phyloP scores from a whole-genome alignment of 1,284 basidiomycete species.

The Cryptococcus sp. region DNA sequence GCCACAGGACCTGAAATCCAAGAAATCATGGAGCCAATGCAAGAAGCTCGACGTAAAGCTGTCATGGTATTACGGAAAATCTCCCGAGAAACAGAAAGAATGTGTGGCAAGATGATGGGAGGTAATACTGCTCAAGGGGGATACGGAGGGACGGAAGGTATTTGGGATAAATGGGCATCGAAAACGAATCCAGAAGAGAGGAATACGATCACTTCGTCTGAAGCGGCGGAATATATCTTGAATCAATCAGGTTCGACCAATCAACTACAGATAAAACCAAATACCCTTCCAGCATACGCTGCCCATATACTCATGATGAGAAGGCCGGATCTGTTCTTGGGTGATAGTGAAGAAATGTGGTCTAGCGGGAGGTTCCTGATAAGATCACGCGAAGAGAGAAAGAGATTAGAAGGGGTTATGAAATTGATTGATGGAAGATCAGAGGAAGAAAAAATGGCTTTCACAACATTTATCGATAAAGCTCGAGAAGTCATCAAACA shows the following conservation, averaged over 20 bases:
- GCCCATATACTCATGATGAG: conserved; percentile 71
- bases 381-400: conserved; percentile 61
- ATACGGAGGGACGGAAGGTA: conserved; percentile 28
- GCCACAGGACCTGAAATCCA: conserved; percentile 3
- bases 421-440: conserved; percentile 51
- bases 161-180: conserved; percentile 27
- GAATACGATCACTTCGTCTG: conserved; percentile 20
- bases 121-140: conserved; percentile 12
- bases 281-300: conserved; percentile 53
- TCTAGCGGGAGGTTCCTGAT: conserved; percentile 59
- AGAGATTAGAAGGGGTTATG: conserved; percentile 56
- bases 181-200: conserved; percentile 6
- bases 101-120: conserved; percentile 19
- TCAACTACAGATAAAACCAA: conserved; percentile 10
- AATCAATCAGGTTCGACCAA: conserved; percentile 7
- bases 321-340: conserved; percentile 60
- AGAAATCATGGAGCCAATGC: conserved; percentile 16
- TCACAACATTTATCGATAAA: conserved; percentile 59
- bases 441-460: conserved; percentile 37
- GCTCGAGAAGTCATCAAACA: conserved; percentile 52
- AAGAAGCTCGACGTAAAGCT: conserved; percentile 30
- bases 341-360: conserved; percentile 54
- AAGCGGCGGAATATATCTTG: conserved; percentile 30
- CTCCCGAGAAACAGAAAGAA: conserved; percentile 36
- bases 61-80: conserved; percentile 34